Base-by-base conservation (phyloP, 176 grass and related monocot genomes). In the Cymbopogon citratus region DNA sequence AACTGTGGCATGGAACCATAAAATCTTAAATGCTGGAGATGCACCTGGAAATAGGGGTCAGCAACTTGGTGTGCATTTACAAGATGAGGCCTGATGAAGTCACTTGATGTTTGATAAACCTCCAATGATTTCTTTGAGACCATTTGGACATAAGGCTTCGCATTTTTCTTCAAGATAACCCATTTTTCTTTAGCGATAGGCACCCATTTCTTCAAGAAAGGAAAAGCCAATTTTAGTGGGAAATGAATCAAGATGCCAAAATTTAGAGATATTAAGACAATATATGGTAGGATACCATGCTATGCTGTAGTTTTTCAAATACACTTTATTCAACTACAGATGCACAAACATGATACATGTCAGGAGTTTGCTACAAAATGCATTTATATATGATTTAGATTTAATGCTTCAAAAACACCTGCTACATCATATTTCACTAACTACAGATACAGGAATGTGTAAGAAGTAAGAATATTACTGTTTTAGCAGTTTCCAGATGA, bases 21-120 rank as follows among this genome's bases (percentile, higher is more conserved):
- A 85, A 57, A 75, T 69, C 43, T 54, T 60, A 64, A 52, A 62
- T 64, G 12, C 44, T 63, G 13, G 52, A 73, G 26, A 70, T 78
- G 36, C 92, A 99, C 96, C 96, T 99, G 92, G 77, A 93, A 72
- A 33, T 93, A 91, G 40, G 96, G 96, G 87, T 89, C 82, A 74
- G 83, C 66, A 59, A 90, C 64, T 86, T 93, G 35, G 7, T 84
- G 82, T 84, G 88, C 71, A 82, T 91, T 90, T 71, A 87, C 54
- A 77, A 95, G 26, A 86, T 95, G 88, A 79, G 86, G 85, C 65
- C 71, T 40, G 60, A 89, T 81, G 66, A 81, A 81, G 83, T 74
- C 81, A 54, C 78, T 99, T 73, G 92, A 88, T 78, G 76, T 82
- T 86, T 90, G 72, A 82, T 95, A 99, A 77, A 33, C 31, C 31